Evolutionary conservation across 805 yeast species (phyloP).

Genomic region (Yarrowia osloensis): DNA sequence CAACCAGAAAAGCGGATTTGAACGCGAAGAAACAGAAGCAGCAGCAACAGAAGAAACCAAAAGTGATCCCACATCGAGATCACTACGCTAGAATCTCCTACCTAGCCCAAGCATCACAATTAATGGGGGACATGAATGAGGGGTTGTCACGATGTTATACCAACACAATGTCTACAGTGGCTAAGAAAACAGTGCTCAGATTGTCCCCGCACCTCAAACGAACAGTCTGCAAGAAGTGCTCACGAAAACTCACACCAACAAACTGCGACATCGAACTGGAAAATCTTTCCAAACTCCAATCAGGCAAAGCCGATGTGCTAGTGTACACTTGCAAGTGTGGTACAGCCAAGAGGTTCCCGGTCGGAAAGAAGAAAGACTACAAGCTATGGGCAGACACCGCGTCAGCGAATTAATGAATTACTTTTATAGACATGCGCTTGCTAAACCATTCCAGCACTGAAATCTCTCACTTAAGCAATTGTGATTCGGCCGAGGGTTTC

Average conservation of each 20-base stretch:
- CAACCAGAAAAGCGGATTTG: constrained; percentile 1
- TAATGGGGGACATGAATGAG: constrained; percentile 36
- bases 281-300: constrained; percentile 46
- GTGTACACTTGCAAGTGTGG: constrained; percentile 60
- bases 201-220: constrained; percentile 60
- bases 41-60: constrained; percentile 20
- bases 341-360: constrained; percentile 56
- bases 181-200: constrained; percentile 67
- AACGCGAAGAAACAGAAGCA: background rate
- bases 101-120: constrained; percentile 43
- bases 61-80: constrained; percentile 47
- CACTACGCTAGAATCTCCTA: constrained; percentile 38
- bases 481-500: constrained; percentile 30
- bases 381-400: constrained; percentile 42
- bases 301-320: constrained; percentile 50
- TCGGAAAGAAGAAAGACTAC: constrained; percentile 58
- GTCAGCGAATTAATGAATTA: constrained; percentile 19
- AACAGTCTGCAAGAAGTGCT: constrained; percentile 67
- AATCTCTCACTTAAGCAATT: constrained; percentile 21
- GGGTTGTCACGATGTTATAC: constrained; percentile 59
- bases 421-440: constrained; percentile 3
- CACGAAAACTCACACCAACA: constrained; percentile 54
- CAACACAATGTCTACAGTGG: constrained; percentile 58
- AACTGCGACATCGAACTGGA: constrained; percentile 47
- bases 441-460: background rate